Conservation (phyloP, 768 basidiomycete genomes). For the Suillus decipiens region DNA sequence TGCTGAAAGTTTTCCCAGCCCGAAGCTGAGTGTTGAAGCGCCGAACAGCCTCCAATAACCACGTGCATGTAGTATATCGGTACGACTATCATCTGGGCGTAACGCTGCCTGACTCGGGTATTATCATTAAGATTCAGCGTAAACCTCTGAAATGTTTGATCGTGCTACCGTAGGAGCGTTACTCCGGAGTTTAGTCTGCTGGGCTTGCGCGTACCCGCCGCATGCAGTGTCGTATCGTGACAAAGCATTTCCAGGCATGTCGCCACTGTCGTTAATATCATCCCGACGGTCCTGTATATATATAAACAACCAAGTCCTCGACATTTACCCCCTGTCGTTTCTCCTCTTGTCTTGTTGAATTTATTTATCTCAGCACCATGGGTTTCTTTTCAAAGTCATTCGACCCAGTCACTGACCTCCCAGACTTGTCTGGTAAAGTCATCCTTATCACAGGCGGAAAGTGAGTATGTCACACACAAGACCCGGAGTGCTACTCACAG, state of each 20-base stretch:
- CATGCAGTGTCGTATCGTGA: too few relatives aligned
- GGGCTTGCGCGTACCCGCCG: too few relatives aligned
- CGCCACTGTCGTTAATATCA: too few relatives aligned
- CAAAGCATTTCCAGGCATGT: not conserved
- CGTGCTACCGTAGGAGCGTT: too few relatives aligned
- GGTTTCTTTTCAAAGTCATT: constrained; percentile 32
- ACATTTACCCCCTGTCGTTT: too few relatives aligned
- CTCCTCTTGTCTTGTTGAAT: constrained; percentile 9
- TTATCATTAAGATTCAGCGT: too few relatives aligned
- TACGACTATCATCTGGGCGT: too few relatives aligned
- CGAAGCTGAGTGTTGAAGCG: not conserved
- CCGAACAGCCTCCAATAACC: not conserved
- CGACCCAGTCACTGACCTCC: constrained; percentile 41
- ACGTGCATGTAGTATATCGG: not conserved
- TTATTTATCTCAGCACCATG: constrained; percentile 7
- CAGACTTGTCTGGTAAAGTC: constrained; percentile 52
- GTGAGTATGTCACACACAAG: constrained; percentile 27
- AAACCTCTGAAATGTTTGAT: too few relatives aligned
- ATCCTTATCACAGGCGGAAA: constrained; percentile 60
- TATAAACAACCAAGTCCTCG: not conserved
- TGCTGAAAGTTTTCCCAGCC: not conserved
- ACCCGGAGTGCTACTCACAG: not conserved
- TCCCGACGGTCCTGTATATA: not conserved
- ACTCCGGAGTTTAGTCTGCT: too few relatives aligned
- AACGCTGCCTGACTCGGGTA: too few relatives aligned